phyloP scores from a whole-genome alignment of 75 land plant genomes.

The Cupressus sempervirens region DNA sequence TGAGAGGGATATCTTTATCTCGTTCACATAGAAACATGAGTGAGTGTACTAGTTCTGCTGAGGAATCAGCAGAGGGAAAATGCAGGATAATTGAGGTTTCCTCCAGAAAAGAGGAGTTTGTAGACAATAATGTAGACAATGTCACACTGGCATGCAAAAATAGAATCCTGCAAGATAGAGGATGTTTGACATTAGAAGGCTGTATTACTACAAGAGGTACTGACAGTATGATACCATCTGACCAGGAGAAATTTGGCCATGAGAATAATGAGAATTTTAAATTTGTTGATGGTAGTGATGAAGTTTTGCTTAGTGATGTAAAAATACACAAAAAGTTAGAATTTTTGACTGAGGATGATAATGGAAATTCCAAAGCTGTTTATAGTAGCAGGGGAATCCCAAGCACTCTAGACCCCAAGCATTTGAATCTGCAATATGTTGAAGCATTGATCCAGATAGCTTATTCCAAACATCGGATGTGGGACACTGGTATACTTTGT shows the following conservation, averaged over 20 bases:
- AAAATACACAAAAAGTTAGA: not conserved
- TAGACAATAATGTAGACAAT: not conserved
- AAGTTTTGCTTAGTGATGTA: not conserved
- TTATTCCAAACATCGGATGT: not conserved
- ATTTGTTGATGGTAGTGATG: not conserved
- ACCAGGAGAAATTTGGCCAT: not conserved
- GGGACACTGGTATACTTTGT: constrained; percentile 19
- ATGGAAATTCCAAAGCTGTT: not conserved
- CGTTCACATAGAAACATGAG: not conserved
- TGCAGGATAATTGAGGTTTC: not conserved
- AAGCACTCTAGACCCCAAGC: not conserved
- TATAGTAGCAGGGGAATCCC: not conserved
- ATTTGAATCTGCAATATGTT: not conserved
- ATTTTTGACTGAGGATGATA: not conserved
- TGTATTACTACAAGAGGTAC: not conserved
- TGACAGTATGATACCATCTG: not conserved
- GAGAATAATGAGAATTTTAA: not conserved
- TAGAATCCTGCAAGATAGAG: not conserved
- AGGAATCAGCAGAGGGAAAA: not conserved
- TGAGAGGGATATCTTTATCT: not conserved
- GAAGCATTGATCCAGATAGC: not conserved
- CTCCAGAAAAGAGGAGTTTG: not conserved
- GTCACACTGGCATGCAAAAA: not conserved
- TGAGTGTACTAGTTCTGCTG: not conserved
- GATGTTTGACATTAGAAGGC: not conserved